Evolutionary conservation across 192 early-diverging fungal species (phyloP), one percentile per base, ranked within the genome.

Genomic region (Haplosporangium gracile): DNA sequence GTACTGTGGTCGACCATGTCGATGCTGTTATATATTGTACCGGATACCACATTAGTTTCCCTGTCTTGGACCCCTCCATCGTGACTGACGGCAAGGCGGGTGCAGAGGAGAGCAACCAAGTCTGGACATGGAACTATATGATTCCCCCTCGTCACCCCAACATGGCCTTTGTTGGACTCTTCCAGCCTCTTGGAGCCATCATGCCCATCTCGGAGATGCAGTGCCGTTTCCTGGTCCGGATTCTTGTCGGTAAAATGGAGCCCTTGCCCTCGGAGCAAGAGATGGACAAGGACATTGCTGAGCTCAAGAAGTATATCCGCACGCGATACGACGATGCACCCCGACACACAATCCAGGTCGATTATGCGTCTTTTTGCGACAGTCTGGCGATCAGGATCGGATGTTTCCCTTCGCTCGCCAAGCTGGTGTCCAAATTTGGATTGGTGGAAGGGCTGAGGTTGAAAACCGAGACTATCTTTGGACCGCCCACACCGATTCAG

Each of bases 1-100:
- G 90, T 34, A 91, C 90, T 4, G 79, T 79, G 36, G 32, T 88
- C 34, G 89, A 91, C 10, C 55, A 89, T 36, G 86, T 94, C 20
- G 94, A 95, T 82, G 68, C 72, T 26, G 82, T 95, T 5, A 84
- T 94, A 34, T 93, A 89, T 65, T 93, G 92, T 74, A 95, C 94
- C 0, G 94, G 94, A 5, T 94, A 93, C 82, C 68, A 89, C 5
- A 91, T 90, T 77, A 86, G 89, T 16, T 85, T 88, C 71, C 89
- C 89, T 0, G 92, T 91, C 71, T 72, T 95, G 57, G 88, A 90
- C 51, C 73, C 87, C 13, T 76, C 81, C 34, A 80, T 88, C n/a
- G 70, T 93, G 2, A 81, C 83, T 10, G 78, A 79, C 29, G 79
- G 80, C 15, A 45, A 60, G 40, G 38, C 45, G 16, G 88, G 89